phyloP scores from a whole-genome alignment of 192 early-diverging fungal species.

The Phlyctochytrium arcticum region DNA sequence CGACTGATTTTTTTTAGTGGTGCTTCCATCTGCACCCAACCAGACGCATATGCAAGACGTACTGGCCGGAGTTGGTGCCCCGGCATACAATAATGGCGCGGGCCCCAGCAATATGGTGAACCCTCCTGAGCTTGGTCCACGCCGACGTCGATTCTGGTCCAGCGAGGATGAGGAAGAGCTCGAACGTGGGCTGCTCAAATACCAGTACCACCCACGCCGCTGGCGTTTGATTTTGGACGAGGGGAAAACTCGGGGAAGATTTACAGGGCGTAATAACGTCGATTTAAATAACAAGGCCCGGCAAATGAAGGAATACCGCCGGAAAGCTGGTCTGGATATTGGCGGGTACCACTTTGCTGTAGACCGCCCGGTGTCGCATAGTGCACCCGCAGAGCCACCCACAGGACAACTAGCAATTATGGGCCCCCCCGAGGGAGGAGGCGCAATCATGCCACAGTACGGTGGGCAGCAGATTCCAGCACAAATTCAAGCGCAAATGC shows the following conservation, averaged over 20 bases:
- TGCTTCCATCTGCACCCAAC: too few species aligned
- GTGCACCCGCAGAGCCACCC: too few species aligned
- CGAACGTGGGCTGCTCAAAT: constrained; percentile 8
- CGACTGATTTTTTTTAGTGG: neutral
- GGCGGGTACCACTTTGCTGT: constrained; percentile 10
- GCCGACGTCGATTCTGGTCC: constrained; percentile 5
- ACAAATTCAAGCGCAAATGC: too few species aligned
- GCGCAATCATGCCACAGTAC: too few species aligned
- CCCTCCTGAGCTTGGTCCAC: neutral
- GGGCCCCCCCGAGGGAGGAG: too few species aligned
- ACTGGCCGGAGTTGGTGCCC: too few species aligned
- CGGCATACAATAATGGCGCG: neutral
- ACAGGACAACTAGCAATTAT: too few species aligned
- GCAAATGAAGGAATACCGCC: constrained; percentile 16
- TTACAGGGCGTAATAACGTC: constrained; percentile 15
- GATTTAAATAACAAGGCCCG: constrained; percentile 23
- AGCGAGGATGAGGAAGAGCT: constrained; percentile 10
- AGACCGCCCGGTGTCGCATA: too few species aligned
- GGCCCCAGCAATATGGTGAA: neutral
- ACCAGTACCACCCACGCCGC: constrained; percentile 1
- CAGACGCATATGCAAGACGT: too few species aligned
- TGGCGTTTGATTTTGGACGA: constrained; percentile 20
- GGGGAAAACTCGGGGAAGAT: constrained; percentile 2
- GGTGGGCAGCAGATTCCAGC: too few species aligned
- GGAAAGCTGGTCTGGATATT: constrained; percentile 2